These are phyloP conservation scores for Zygoascus sp. DNA, from an alignment of 1,139 yeast species.

Conservation along the genomic window DNA sequence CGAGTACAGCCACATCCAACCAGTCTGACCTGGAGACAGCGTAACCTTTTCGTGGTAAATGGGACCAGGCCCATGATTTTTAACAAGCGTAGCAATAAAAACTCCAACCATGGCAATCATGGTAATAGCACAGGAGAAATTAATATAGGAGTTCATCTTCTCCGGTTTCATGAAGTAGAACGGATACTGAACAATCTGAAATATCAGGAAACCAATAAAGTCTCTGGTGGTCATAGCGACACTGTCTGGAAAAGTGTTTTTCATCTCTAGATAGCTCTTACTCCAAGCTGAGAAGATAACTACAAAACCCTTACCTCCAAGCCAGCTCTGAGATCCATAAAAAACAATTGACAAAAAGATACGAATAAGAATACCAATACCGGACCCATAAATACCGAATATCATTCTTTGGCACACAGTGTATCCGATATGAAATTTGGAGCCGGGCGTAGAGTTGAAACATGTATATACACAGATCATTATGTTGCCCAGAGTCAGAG, in stretches of 20 bases:
- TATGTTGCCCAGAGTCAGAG: slow-evolving; percentile 21
- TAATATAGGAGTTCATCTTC: slow-evolving; percentile 23
- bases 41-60: slow-evolving; percentile 14
- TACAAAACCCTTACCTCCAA: slow-evolving; percentile 33
- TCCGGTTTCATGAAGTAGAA: slow-evolving; percentile 31
- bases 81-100: slow-evolving; percentile 24
- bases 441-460: slow-evolving; percentile 30
- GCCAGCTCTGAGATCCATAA: slow-evolving; percentile 33
- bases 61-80: slow-evolving; percentile 29
- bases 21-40: slow-evolving; percentile 13
- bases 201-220: slow-evolving; percentile 33
- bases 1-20: slow-evolving; percentile 28
- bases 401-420: slow-evolving; percentile 30
- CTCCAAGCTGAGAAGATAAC: slow-evolving; percentile 28
- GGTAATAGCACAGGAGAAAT: slow-evolving; percentile 19
- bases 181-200: slow-evolving; percentile 29
- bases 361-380: slow-evolving; percentile 27
- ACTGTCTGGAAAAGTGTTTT: slow-evolving; percentile 32
- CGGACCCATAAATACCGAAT: slow-evolving; percentile 33
- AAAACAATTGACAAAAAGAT: slow-evolving; percentile 31
- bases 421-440: slow-evolving; percentile 33
- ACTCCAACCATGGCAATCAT: slow-evolving; percentile 24
- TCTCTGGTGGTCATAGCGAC: slow-evolving; percentile 33
- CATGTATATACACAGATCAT: slow-evolving; percentile 22
- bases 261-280: slow-evolving; percentile 28